Evolutionary conservation across 164 flowering plant genomes (phyloP).

Genomic region (Vitis rotundifolia): DNA sequence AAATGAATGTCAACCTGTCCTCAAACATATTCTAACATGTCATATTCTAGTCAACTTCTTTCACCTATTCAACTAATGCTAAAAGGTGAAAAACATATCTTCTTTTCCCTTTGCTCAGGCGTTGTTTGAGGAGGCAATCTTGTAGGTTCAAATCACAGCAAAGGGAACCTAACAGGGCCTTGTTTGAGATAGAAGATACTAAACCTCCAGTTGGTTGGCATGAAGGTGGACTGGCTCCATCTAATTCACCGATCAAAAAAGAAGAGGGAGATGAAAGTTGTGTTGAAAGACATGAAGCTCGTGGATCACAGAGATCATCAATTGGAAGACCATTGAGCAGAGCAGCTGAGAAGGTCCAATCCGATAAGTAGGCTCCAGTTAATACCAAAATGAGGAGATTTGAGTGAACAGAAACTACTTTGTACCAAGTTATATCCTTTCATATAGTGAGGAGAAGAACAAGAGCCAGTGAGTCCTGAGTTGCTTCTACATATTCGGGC

Average conservation of each 20-base stretch:
- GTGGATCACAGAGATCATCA: conserved; percentile 45
- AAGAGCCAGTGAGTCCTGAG: no score
- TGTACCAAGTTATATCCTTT: no score
- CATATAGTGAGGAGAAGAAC: no score
- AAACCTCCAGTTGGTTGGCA: conserved; percentile 22
- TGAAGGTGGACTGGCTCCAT: conserved; percentile 17
- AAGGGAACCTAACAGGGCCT: conserved; percentile 37
- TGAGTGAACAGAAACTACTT: conserved; percentile 23
- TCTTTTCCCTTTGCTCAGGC: conserved; percentile 26
- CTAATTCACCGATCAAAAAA: conserved; percentile 7
- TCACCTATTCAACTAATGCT: neutral
- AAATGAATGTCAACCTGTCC: no score
- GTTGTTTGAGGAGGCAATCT: conserved; percentile 66
- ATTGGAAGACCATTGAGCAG: conserved; percentile 66
- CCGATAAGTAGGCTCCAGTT: conserved; percentile 68
- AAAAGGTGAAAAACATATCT: no score
- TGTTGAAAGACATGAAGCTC: conserved; percentile 14
- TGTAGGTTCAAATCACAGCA: conserved; percentile 36
- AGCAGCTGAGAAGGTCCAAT: conserved; percentile 67
- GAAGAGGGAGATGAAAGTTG: conserved; percentile 15
- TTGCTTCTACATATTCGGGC: no score
- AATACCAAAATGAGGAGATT: conserved; percentile 63
- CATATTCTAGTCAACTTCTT: neutral
- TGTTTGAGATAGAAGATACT: conserved; percentile 59
- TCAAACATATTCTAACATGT: no score